Evolutionary conservation across 2,329 filamentous ascomycete species (phyloP), one percentile per base, ranked within the genome.

Genomic region (Colletotrichum viniferum): DNA sequence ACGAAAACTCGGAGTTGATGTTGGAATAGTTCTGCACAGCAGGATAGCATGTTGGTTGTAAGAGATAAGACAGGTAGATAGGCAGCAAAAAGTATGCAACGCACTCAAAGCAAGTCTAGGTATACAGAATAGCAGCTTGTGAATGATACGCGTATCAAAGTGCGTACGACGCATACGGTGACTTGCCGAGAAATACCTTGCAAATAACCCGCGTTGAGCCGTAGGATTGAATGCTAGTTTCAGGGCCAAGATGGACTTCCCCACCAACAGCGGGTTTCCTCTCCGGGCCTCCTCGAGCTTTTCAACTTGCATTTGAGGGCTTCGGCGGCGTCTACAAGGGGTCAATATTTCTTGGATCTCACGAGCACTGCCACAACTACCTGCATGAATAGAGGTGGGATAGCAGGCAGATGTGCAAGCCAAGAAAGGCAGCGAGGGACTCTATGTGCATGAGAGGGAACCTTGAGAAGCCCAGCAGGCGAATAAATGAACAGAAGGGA

Each of bases 81-180:
- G 64, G 56, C 69, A 68, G 21, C 10, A 48, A 55, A 74, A 28
- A 56, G 43, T 65, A 64, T 38, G 56, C 67, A 34, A 52, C 38
- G 56, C 68, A 43, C 32, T 63, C 56, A n/a, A 8, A 24, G 30
- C 36, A 56, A 43, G 55, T 66, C 36, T 67, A 63, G 56, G 69
- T 62, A 69, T 56, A 72, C n/a, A 74, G 38, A 63, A 58, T 55
- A 66, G 38, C 21, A 75, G 62, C 69, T 63, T 55, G 69, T 34
- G 55, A 67, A 58, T 63, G 73, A 75, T 63, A 75, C 69, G 55
- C 69, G 69, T 75, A 73, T 67, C 56, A 71, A 66, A n/a, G 43
- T 62, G 56, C 62, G 52, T 56, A 72, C 38, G 62, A 62, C 14
- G 38, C 38, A 67, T 58, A 48, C 38, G 36, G 26, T 16, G n/a